Conservation (phyloP, 805 yeast genomes). For the Phaffomyces opuntiae region DNA sequence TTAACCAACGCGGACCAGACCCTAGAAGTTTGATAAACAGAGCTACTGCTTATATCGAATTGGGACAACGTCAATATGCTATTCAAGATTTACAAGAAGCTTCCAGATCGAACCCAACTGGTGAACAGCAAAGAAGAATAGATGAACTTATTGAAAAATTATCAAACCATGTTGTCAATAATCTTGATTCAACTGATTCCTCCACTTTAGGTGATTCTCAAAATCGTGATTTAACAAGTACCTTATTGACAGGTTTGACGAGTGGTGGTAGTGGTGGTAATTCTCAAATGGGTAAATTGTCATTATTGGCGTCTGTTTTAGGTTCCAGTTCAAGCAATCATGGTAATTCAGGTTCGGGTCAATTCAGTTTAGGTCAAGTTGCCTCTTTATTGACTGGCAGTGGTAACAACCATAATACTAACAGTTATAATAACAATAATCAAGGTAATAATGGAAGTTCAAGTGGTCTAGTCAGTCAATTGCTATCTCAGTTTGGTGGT, state of each 20-base stretch:
- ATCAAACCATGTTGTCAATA: constrained; percentile 18
- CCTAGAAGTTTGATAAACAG: constrained; percentile 18
- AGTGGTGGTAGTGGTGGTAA: constrained; percentile 17
- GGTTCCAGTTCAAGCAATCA: constrained; percentile 3
- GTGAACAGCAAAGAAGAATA: constrained; percentile 13
- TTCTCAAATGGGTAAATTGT: constrained; percentile 10
- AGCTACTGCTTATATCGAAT: constrained; percentile 14
- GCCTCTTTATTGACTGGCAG: constrained; percentile 10
- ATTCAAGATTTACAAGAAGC: constrained; percentile 19
- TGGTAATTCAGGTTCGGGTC: constrained; percentile 1
- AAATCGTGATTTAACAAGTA: constrained; percentile 14
- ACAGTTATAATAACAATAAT: not conserved
- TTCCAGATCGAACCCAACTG: constrained; percentile 14
- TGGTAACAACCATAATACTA: not conserved
- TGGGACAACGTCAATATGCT: constrained; percentile 16
- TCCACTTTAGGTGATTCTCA: constrained; percentile 16
- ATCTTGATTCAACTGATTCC: constrained; percentile 14
- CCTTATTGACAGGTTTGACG: constrained; percentile 17
- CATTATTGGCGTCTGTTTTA: constrained; percentile 11
- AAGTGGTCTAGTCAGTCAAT: constrained; percentile 2
- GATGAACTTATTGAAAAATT: constrained; percentile 16
- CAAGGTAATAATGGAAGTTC: not conserved
- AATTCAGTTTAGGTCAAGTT: constrained; percentile 10
- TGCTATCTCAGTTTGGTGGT: constrained; percentile 11
- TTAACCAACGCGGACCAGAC: constrained; percentile 9